phyloP scores from a whole-genome alignment of 306 rosid species.

The Lupinus albus region DNA sequence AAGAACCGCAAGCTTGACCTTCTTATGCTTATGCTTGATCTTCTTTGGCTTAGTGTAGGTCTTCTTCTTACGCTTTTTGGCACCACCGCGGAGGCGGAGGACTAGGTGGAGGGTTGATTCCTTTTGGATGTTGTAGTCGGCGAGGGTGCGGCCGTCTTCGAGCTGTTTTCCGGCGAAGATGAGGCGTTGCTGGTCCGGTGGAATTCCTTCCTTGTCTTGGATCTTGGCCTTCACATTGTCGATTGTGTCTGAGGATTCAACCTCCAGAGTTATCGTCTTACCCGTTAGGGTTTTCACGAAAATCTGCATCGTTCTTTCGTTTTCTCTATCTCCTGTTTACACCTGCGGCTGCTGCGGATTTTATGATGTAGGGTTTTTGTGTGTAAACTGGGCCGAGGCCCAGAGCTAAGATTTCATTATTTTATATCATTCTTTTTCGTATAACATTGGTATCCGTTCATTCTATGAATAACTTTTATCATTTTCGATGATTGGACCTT shows the following conservation, averaged over 20 bases:
- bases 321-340: no score
- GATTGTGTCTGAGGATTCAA: slow-evolving; percentile 34
- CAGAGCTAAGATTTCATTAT: no score
- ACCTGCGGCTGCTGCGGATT: no score
- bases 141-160: slow-evolving; percentile 45
- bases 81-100: slow-evolving; percentile 48
- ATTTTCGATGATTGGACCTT: no score
- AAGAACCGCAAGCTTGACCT: slow-evolving; percentile 40
- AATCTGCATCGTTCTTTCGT: slow-evolving; percentile 38
- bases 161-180: slow-evolving; percentile 46
- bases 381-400: no score
- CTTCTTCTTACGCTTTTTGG: slow-evolving; percentile 53
- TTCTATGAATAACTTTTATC: no score
- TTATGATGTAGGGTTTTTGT: no score
- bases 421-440: no score
- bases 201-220: slow-evolving; percentile 33
- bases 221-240: slow-evolving; percentile 34
- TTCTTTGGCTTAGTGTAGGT: slow-evolving; percentile 50
- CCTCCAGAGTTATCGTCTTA: slow-evolving; percentile 45
- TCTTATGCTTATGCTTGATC: slow-evolving; percentile 50
- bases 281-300: slow-evolving; percentile 43
- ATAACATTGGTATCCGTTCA: no score
- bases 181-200: slow-evolving; percentile 40
- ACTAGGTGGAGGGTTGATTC: slow-evolving; percentile 43
- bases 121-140: slow-evolving; percentile 50